Conservation (phyloP, 2,329 filamentous ascomycete genomes). For the Xylariaceae sp. region DNA sequence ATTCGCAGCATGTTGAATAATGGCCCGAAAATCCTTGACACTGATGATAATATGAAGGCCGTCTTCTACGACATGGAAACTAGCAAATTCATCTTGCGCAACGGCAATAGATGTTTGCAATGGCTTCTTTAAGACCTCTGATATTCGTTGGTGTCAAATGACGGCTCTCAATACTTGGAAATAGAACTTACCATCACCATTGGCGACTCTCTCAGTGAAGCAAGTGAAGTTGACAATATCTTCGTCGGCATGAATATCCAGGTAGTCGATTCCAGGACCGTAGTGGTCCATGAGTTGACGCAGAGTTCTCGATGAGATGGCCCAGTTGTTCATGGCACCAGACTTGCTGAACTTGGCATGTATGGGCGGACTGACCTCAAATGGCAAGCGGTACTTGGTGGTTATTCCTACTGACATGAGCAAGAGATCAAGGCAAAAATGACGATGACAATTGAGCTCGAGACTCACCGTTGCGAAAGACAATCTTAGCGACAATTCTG, state of each 20-base stretch:
- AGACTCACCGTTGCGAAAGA: conserved; percentile 62
- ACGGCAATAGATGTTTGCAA: conserved; percentile 74
- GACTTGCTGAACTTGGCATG: conserved; percentile 69
- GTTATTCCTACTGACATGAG: conserved; percentile 53
- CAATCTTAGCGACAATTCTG: conserved; percentile 66
- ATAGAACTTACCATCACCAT: conserved; percentile 50
- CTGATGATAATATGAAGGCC: conserved; percentile 74
- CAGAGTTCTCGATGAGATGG: conserved; percentile 63
- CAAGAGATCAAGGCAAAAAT: neutral
- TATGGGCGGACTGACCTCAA: conserved; percentile 67
- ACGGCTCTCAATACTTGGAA: neutral
- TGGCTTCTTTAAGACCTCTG: conserved; percentile 73
- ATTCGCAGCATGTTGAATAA: conserved; percentile 68
- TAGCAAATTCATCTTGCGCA: conserved; percentile 70
- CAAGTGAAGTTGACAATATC: conserved; percentile 72
- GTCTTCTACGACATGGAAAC: conserved; percentile 63
- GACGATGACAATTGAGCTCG: neutral
- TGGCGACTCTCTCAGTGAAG: conserved; percentile 73
- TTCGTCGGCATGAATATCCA: conserved; percentile 71
- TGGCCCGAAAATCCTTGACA: conserved; percentile 77
- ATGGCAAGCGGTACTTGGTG: conserved; percentile 71
- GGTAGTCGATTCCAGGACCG: conserved; percentile 71
- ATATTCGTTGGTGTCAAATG: conserved; percentile 19
- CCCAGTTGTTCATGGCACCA: conserved; percentile 64
- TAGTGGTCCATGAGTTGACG: conserved; percentile 77